Conservation (phyloP, 495 filamentous ascomycete species). For the Penicillium verhagenii region DNA sequence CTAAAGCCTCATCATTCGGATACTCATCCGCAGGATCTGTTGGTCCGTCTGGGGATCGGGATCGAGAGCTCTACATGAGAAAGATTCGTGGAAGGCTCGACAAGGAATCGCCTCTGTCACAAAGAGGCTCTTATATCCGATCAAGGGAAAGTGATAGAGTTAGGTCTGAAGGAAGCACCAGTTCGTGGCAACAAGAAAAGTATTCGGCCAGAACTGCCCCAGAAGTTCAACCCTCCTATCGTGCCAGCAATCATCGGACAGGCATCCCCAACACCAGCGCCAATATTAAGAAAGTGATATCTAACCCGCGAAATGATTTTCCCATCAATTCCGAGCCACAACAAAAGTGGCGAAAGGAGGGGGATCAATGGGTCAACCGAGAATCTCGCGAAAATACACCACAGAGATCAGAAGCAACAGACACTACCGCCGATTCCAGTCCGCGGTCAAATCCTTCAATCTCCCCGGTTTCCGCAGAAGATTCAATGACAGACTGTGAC, state of each 20-base stretch:
- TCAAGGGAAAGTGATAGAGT: slow-evolving; percentile 17
- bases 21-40: slow-evolving; percentile 15
- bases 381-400: slow-evolving; percentile 16
- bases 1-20: slow-evolving; percentile 14
- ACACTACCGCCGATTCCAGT: slow-evolving; percentile 29
- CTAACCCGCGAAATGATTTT: slow-evolving; percentile 6
- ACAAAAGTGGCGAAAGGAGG: slow-evolving; percentile 25
- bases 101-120: slow-evolving; percentile 26
- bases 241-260: background rate
- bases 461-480: slow-evolving; percentile 30
- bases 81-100: slow-evolving; percentile 33
- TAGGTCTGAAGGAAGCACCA: slow-evolving; percentile 16
- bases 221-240: background rate
- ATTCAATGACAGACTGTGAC: slow-evolving; percentile 37
- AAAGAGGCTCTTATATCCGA: slow-evolving; percentile 15
- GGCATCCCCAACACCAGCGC: background rate
- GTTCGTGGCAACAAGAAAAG: background rate
- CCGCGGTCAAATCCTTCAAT: slow-evolving; percentile 32
- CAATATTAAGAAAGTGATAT: slow-evolving; percentile 10
- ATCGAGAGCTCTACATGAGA: slow-evolving; percentile 33
- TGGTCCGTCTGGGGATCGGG: slow-evolving; percentile 20
- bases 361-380: slow-evolving; percentile 25
- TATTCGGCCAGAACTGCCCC: background rate
- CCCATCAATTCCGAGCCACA: slow-evolving; percentile 11
- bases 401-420: slow-evolving; percentile 19